Conservation (phyloP, 768 basidiomycete species). For the Jaapia argillacea region DNA sequence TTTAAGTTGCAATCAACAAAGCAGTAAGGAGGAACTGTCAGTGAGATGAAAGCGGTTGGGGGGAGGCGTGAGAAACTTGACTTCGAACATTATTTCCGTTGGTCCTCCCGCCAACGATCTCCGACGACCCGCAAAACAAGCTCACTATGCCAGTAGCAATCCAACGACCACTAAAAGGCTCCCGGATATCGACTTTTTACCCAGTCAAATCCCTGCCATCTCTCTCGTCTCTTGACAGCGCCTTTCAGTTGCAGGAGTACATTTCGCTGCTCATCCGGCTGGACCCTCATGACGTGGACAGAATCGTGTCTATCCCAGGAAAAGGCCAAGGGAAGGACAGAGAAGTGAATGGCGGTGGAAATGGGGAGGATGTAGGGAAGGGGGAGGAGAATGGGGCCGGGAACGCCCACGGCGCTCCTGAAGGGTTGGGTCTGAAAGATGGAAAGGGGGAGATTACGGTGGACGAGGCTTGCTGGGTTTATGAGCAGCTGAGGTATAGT, state of each 20-base stretch:
- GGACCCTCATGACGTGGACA: constrained; percentile 82
- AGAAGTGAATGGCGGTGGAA: constrained; percentile 18
- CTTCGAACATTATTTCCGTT: too few species aligned
- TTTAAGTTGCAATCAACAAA: too few species aligned
- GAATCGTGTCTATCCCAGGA: constrained; percentile 70
- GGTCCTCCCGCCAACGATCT: too few species aligned
- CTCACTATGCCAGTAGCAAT: constrained; percentile 28
- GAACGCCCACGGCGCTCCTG: too few species aligned
- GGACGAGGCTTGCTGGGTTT: constrained; percentile 81
- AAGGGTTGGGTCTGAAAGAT: constrained; percentile 23
- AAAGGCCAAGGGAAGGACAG: constrained; percentile 23
- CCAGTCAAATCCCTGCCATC: constrained; percentile 64
- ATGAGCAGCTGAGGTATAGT: constrained; percentile 48
- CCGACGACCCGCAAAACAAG: not conserved
- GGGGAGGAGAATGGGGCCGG: too few species aligned
- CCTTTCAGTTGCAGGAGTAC: constrained; percentile 93
- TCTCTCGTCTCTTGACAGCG: constrained; percentile 72
- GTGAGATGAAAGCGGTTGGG: too few species aligned
- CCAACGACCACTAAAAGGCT: constrained; percentile 66
- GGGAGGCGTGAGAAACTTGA: too few species aligned
- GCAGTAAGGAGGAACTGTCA: too few species aligned
- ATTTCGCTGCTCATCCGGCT: constrained; percentile 78
- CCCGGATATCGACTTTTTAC: constrained; percentile 73
- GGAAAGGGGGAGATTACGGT: constrained; percentile 44
- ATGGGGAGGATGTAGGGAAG: constrained; percentile 18